Evolutionary conservation across 306 rosid genomes (phyloP).

Genomic region (Quercus gilva): DNA sequence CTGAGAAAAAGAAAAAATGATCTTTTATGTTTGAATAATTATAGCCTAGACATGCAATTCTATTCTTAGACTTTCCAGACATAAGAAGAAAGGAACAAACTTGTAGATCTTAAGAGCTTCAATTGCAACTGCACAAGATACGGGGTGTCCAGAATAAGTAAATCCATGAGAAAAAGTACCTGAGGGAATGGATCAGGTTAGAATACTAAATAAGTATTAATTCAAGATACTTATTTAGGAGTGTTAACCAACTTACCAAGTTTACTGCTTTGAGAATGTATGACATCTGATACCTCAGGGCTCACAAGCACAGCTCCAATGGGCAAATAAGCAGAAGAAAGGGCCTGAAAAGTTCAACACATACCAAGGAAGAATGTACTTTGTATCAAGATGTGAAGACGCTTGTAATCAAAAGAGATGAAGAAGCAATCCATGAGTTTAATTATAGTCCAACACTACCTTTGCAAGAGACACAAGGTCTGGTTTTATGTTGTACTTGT

Average conservation of each 20-base stretch:
- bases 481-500: slow-evolving; percentile 86
- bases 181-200: slow-evolving; percentile 20
- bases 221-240: neutral
- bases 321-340: slow-evolving; percentile 87
- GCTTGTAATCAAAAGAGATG: neutral
- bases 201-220: slow-evolving; percentile 6
- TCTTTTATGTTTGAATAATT: neutral
- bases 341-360: slow-evolving; percentile 60
- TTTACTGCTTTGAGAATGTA: slow-evolving; percentile 77
- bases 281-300: slow-evolving; percentile 80
- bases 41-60: neutral
- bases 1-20: neutral
- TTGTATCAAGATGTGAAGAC: neutral
- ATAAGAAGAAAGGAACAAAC: slow-evolving; percentile 42
- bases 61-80: neutral
- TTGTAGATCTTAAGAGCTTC: slow-evolving; percentile 90
- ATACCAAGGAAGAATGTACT: neutral
- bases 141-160: slow-evolving; percentile 94
- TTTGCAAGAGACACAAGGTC: slow-evolving; percentile 91
- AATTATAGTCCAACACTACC: slow-evolving; percentile 40
- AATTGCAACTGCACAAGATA: slow-evolving; percentile 84
- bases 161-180: slow-evolving; percentile 82
- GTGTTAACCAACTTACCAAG: slow-evolving; percentile 54
- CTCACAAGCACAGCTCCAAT: slow-evolving; percentile 92
- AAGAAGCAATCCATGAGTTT: slow-evolving; percentile 2